These are phyloP conservation scores for Pseudocercospora musae DNA, from an alignment of 2,329 filamentous ascomycete genomes.

Conservation along the genomic window DNA sequence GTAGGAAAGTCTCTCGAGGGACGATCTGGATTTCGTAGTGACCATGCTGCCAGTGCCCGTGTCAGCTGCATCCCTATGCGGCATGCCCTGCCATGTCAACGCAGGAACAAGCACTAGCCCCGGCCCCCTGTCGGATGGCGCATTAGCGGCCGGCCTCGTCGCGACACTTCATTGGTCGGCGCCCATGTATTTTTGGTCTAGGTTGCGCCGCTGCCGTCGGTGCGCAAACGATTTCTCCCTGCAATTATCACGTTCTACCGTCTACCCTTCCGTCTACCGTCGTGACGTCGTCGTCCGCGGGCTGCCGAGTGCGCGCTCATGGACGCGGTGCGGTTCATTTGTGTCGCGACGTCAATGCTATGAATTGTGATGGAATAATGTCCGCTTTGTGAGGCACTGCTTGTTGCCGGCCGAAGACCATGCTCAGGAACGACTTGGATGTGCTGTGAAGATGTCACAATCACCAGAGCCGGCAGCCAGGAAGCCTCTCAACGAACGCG, in stretches of 20 bases:
- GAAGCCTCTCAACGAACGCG: neutral
- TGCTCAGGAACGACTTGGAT: neutral
- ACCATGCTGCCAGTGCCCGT: no score
- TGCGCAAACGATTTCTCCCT: neutral
- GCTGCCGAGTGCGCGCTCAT: neutral
- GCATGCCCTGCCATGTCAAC: no score
- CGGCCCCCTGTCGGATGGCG: neutral
- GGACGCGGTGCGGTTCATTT: neutral
- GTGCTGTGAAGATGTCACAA: neutral
- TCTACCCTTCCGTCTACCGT: no score
- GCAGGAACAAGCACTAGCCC: no score
- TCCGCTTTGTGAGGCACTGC: neutral
- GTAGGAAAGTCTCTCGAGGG: no score
- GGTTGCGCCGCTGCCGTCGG: neutral
- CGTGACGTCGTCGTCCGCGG: no score
- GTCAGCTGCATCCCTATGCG: no score
- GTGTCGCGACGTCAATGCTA: neutral
- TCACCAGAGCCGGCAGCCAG: neutral
- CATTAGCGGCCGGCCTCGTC: neutral
- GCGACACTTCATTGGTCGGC: neutral
- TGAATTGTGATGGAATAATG: neutral
- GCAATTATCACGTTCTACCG: neutral
- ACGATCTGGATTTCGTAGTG: neutral
- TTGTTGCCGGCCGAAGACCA: neutral
- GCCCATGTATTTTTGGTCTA: neutral